These are phyloP conservation scores for Sungouiozyma ichnusensis DNA, from an alignment of 805 yeast species.

Conservation along the genomic window DNA sequence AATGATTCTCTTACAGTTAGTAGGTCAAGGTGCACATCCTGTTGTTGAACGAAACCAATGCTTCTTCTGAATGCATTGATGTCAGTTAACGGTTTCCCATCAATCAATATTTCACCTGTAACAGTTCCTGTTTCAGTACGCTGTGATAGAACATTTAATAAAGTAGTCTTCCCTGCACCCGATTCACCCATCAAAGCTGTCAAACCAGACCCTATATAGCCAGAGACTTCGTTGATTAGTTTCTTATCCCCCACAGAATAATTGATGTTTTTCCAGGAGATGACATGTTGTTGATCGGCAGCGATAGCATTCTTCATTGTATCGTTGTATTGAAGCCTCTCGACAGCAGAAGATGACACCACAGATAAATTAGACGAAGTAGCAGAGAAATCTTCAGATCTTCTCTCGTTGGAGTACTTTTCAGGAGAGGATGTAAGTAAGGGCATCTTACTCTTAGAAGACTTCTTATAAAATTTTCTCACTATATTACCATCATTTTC, in stretches of 20 bases:
- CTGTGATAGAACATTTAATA: conserved; percentile 43
- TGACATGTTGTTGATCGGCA: conserved; percentile 33
- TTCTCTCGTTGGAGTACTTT: not conserved
- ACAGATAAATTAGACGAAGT: not conserved
- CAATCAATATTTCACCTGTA: conserved; percentile 49
- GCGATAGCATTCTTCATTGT: not conserved
- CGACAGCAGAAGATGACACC: not conserved
- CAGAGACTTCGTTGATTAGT: conserved; percentile 39
- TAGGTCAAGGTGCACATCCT: conserved; percentile 43
- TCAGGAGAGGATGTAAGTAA: not conserved
- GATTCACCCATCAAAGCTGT: conserved; percentile 50
- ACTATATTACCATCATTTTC: not conserved
- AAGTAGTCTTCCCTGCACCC: conserved; percentile 57
- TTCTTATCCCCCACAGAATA: conserved; percentile 37
- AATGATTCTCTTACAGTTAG: conserved; percentile 46
- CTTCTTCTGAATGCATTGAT: conserved; percentile 39
- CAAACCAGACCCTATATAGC: conserved; percentile 61
- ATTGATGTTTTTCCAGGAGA: conserved; percentile 53
- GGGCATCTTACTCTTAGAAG: not conserved
- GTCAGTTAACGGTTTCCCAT: conserved; percentile 37
- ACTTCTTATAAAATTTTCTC: not conserved
- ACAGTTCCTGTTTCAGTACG: conserved; percentile 45
- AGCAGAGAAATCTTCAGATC: not conserved
- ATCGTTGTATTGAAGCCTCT: not conserved
- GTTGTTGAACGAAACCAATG: conserved; percentile 52